Evolutionary conservation across 2,329 filamentous ascomycete genomes (phyloP).

Genomic region (Fusarium albosuccineum): DNA sequence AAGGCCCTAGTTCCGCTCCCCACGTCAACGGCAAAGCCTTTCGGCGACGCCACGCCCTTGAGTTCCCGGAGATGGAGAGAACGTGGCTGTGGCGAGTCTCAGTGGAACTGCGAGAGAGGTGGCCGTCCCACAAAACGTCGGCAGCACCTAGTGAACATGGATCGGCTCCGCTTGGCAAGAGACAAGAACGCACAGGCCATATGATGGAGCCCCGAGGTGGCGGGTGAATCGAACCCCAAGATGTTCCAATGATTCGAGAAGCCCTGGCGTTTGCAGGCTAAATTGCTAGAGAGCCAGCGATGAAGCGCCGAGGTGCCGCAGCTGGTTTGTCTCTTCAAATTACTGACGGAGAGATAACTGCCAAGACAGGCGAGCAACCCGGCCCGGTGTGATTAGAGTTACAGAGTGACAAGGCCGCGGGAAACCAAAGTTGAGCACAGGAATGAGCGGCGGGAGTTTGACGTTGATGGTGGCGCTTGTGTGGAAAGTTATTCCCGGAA

Average conservation of each 20-base stretch:
- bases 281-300: constrained; percentile 14
- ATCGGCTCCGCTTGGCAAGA: constrained; percentile 12
- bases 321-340: constrained; percentile 4
- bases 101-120: not conserved
- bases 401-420: not conserved
- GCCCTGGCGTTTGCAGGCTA: constrained; percentile 3
- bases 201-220: constrained; percentile 20
- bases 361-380: constrained; percentile 9
- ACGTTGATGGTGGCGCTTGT: constrained; percentile 5
- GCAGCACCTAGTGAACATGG: constrained; percentile 28
- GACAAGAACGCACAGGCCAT: constrained; percentile 30
- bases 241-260: constrained; percentile 38
- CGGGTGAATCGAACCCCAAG: constrained; percentile 18
- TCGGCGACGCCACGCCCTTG: constrained; percentile 34
- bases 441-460: constrained; percentile 5
- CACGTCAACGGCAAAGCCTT: constrained; percentile 20
- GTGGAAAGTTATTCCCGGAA: constrained; percentile 9
- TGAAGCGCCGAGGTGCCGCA: constrained; percentile 26
- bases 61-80: constrained; percentile 29
- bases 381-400: not conserved
- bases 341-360: constrained; percentile 13
- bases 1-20: constrained; percentile 15
- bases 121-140: constrained; percentile 23
- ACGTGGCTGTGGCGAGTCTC: constrained; percentile 42
- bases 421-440: constrained; percentile 6